Base-by-base conservation (phyloP, 768 basidiomycete species). In the Leccinellum luteum region DNA sequence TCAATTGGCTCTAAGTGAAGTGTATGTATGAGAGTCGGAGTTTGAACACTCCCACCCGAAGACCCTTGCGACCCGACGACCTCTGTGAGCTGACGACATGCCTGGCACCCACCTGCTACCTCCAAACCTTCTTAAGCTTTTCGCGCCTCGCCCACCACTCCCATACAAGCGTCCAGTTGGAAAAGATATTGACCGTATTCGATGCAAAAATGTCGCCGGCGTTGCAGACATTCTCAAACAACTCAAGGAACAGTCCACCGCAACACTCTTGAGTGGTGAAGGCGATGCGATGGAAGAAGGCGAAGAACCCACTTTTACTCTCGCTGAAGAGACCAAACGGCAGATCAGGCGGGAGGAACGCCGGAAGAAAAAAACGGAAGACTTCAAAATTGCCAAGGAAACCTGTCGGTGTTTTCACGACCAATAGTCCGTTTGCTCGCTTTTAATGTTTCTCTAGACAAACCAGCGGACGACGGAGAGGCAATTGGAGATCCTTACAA, bases 401-500 rank as follows among this genome's bases (percentile, higher is more conserved):
- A 85, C 85, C 23, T 98, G 94, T 96, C 48, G 56, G 90, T 81
- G 27, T 35, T 34, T 25, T n/a, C 53, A n/a, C 50, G 34, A 15
- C 23, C 34, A 44, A 59, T 35, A 34, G 7, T 41, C 48, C 32
- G n/a, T 44, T 45, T n/a, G 6, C 56, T 48, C 19, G 52, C 53
- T 62, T 50, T 62, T 51, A 41, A 30, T 38, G 53, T 58, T 15
- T n/a, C 17, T 61, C 30, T 66, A 98, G 96, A 95, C 76, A 93
- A 94, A 70, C 97, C 97, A 9, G 81, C 89, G 19, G 95, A 96
- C 54, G 95, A 99, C 67, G 55, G 87, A 13, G 86, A 96, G 69
- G 95, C 94, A 31, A 80, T 89, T 43, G 97, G 97, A 3, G 97
- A 99, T 69, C 97, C 97, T 4, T 99, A 98, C 78, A 98, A 98